phyloP scores from a whole-genome alignment of 176 grass and related monocot species.

The Cenchrus americanus region DNA sequence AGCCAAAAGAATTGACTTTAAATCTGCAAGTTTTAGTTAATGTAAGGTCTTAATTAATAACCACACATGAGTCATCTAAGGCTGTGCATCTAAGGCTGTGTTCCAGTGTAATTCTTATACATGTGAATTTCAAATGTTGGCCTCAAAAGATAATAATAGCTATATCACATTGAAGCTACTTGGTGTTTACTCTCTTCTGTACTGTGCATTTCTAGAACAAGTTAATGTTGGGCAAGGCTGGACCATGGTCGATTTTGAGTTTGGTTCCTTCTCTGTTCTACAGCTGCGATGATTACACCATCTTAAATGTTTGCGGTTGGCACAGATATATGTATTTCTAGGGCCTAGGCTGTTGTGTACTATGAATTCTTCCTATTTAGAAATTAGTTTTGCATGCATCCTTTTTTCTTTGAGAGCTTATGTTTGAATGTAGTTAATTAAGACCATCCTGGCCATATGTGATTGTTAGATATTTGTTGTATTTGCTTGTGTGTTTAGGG shows the following conservation, averaged over 20 bases:
- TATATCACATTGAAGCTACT: background rate
- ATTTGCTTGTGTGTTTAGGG: no score
- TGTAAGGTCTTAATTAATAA: background rate
- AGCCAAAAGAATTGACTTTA: background rate
- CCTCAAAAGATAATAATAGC: background rate
- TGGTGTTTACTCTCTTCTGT: background rate
- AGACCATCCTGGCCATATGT: background rate
- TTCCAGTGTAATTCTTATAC: background rate
- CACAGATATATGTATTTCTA: background rate
- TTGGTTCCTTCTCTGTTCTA: slow-evolving; percentile 11
- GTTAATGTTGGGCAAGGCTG: background rate
- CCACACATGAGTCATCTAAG: background rate
- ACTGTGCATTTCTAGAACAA: background rate
- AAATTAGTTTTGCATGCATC: slow-evolving; percentile 19
- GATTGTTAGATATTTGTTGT: background rate
- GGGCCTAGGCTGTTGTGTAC: background rate
- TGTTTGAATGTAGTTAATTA: slow-evolving; percentile 18
- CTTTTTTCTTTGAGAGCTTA: slow-evolving; percentile 7
- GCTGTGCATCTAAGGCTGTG: background rate
- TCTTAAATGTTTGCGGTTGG: slow-evolving; percentile 20
- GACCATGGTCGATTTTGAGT: slow-evolving; percentile 11
- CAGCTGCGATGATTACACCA: background rate
- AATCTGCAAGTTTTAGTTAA: background rate
- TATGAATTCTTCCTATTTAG: slow-evolving; percentile 4
- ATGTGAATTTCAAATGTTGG: background rate